Evolutionary conservation across 129 eudicot species (phyloP).

Genomic region (Kitagawia praeruptora): DNA sequence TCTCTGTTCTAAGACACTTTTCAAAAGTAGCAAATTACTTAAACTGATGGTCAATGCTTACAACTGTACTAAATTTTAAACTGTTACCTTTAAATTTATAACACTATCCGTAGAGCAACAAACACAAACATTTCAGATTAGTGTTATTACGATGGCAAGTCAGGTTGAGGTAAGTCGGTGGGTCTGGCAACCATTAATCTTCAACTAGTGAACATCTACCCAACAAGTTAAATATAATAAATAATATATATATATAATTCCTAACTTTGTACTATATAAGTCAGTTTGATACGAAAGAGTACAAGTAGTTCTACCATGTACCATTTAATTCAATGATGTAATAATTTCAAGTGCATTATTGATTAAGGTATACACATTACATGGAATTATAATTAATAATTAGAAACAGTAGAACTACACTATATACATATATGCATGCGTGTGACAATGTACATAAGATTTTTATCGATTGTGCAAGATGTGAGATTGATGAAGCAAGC

Average conservation of each 20-base stretch:
- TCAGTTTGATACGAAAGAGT: neutral
- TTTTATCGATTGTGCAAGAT: neutral
- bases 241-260: neutral
- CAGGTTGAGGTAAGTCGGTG: neutral
- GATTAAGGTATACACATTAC: neutral
- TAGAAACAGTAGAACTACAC: neutral
- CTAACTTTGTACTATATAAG: neutral
- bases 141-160: neutral
- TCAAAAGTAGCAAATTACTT: too few relatives aligned
- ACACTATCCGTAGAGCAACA: neutral
- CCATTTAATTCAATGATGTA: neutral
- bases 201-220: neutral
- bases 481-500: neutral
- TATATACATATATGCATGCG: neutral
- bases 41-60: too few relatives aligned
- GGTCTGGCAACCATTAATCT: neutral
- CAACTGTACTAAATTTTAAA: neutral
- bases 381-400: neutral
- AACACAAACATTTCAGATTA: neutral
- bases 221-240: neutral
- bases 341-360: neutral
- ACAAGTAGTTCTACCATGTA: neutral
- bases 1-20: too few relatives aligned
- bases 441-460: neutral
- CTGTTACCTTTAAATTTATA: neutral